phyloP scores from a whole-genome alignment of 1,284 basidiomycete species.

The Cryptococcus sp. region DNA sequence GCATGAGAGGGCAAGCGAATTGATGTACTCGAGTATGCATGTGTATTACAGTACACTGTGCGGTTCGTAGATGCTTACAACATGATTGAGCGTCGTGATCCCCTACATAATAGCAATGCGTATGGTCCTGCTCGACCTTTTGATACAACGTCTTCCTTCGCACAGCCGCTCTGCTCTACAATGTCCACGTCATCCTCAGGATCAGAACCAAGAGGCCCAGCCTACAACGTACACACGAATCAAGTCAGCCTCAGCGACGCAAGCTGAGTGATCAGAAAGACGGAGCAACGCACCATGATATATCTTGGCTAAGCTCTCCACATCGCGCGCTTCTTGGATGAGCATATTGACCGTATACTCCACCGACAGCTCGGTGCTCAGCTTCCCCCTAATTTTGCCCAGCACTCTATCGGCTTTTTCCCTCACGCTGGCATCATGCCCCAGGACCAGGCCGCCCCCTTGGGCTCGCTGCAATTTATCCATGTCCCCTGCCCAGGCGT shows the following conservation, averaged over 20 bases:
- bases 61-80: too few species aligned
- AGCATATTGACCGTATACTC: conserved; percentile 93
- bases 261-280: neutral
- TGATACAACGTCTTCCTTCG: too few species aligned
- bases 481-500: conserved; percentile 77
- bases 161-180: too few species aligned
- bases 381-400: conserved; percentile 72
- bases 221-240: neutral
- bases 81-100: too few species aligned
- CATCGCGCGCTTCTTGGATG: conserved; percentile 83
- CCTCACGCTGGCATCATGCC: conserved; percentile 58
- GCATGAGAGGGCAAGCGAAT: too few species aligned
- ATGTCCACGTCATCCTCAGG: too few species aligned
- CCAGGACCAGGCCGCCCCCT: conserved; percentile 25
- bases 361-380: conserved; percentile 80
- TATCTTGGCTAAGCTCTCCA: conserved; percentile 73
- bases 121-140: too few species aligned
- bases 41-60: too few species aligned
- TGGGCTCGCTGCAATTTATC: conserved; percentile 56
- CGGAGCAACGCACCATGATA: conserved; percentile 60
- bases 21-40: too few species aligned
- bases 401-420: conserved; percentile 90
- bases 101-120: too few species aligned
- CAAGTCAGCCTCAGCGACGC: neutral
- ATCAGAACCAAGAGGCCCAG: conserved; percentile 16